Conservation (phyloP, 768 basidiomycete genomes). For the Lactifluus echinatus region DNA sequence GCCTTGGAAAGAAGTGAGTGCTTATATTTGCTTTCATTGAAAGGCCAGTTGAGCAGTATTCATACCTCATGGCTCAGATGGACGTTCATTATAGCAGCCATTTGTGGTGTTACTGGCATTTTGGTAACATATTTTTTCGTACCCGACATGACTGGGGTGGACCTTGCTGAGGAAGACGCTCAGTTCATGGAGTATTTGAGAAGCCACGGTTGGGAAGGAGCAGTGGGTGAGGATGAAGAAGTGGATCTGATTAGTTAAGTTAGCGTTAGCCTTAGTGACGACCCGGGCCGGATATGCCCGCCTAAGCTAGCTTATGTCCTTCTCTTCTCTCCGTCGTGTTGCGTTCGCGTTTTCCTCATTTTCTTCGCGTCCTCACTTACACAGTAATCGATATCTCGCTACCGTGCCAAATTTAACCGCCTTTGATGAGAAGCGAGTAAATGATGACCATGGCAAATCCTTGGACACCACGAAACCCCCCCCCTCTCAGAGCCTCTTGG, state of each 20-base stretch:
- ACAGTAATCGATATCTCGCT: not conserved
- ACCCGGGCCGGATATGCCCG: not conserved
- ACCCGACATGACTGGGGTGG: slow-evolving; percentile 57
- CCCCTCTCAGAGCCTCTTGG: not conserved
- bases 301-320: not conserved
- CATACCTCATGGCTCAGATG: slow-evolving; percentile 35
- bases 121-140: slow-evolving; percentile 60
- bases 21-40: not conserved
- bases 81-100: slow-evolving; percentile 64
- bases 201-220: slow-evolving; percentile 58
- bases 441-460: not conserved
- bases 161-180: slow-evolving; percentile 57
- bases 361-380: not conserved
- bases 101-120: slow-evolving; percentile 55
- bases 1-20: slow-evolving; percentile 54
- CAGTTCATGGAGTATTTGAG: slow-evolving; percentile 52
- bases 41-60: not conserved
- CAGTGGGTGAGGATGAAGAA: slow-evolving; percentile 49
- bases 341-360: not conserved
- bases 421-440: not conserved
- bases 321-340: slow-evolving; percentile 12
- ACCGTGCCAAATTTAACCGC: not conserved
- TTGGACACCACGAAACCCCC: not conserved
- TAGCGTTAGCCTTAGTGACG: too few relatives aligned
- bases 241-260: slow-evolving; percentile 13